Conservation (phyloP, 148 eudicot genomes). For the Drosera capensis region DNA sequence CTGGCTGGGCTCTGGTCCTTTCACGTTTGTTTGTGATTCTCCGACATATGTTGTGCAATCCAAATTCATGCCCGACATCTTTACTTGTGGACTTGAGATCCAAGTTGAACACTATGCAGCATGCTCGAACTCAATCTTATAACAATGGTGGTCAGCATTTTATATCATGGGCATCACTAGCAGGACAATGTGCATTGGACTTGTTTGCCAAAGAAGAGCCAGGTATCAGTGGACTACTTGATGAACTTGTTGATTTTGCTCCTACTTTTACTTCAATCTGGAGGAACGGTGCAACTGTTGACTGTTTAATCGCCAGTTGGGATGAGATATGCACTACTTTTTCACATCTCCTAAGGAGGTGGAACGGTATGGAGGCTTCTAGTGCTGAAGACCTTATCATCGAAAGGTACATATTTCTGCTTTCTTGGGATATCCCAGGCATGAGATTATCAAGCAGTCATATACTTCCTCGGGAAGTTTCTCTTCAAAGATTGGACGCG, state of each 20-base stretch:
- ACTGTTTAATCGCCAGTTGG: constrained; percentile 28
- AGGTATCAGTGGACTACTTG: constrained; percentile 27
- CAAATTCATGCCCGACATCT: constrained; percentile 61
- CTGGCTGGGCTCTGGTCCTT: constrained; percentile 75
- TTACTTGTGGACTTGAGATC: constrained; percentile 65
- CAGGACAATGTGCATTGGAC: constrained; percentile 33
- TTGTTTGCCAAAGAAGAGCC: constrained; percentile 26
- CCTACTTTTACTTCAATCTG: constrained; percentile 42
- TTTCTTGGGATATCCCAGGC: constrained; percentile 81
- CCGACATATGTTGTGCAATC: constrained; percentile 72
- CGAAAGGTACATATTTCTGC: constrained; percentile 76
- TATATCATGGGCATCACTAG: constrained; percentile 51
- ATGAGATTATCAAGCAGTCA: constrained; percentile 23
- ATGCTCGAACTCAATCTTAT: constrained; percentile 19
- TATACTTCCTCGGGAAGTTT: constrained; percentile 18
- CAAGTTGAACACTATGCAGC: constrained; percentile 42
- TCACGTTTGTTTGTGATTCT: constrained; percentile 71
- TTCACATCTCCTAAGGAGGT: constrained; percentile 40
- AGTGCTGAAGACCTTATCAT: constrained; percentile 61
- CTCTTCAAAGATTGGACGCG: constrained; percentile 34
- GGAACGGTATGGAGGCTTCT: constrained; percentile 61
- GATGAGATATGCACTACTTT: constrained; percentile 42
- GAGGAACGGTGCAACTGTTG: constrained; percentile 20
- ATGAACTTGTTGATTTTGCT: constrained; percentile 71
- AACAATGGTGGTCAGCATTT: constrained; percentile 19